These are phyloP conservation scores for Schizothecium vesticola DNA, from an alignment of 495 filamentous ascomycete species.

Conservation along the genomic window DNA sequence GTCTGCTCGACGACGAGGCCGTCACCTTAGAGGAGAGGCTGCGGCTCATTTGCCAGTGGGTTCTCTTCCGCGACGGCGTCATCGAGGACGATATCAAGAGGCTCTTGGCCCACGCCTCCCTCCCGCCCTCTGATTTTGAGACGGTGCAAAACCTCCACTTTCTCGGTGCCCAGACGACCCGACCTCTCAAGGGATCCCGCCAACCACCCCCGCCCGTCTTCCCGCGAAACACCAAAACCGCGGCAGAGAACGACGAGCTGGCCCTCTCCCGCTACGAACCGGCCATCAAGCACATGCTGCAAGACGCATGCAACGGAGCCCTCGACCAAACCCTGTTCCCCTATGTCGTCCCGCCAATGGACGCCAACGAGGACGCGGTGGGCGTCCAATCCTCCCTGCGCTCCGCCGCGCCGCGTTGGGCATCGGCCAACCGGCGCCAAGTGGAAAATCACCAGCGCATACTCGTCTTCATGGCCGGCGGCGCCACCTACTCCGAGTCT, in stretches of 20 bases:
- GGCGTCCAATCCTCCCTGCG: constrained; percentile 69
- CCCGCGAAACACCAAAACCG: constrained; percentile 50
- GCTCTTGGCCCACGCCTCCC: constrained; percentile 74
- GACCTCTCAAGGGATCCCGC: constrained; percentile 69
- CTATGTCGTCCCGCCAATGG: constrained; percentile 62
- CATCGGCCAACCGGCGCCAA: constrained; percentile 65
- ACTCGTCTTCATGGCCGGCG: constrained; percentile 93
- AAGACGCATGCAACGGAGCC: constrained; percentile 59
- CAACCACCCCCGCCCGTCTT: constrained; percentile 62
- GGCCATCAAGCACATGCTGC: constrained; percentile 72
- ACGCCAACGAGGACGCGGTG: constrained; percentile 48
- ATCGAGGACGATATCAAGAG: constrained; percentile 79
- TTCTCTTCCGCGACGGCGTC: constrained; percentile 84
- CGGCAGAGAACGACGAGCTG: constrained; percentile 55
- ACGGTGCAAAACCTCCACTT: constrained; percentile 73
- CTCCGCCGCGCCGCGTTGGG: constrained; percentile 89
- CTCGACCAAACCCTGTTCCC: constrained; percentile 72
- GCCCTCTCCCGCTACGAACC: constrained; percentile 65
- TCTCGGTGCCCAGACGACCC: constrained; percentile 70
- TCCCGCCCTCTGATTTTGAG: constrained; percentile 66
- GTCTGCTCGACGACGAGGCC: constrained; percentile 74
- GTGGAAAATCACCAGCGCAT: constrained; percentile 84
- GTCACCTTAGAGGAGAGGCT: constrained; percentile 68
- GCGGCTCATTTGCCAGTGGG: constrained; percentile 76
- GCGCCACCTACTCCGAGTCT: constrained; percentile 86